Evolutionary conservation across 2,329 filamentous ascomycete genomes (phyloP), one percentile per base, ranked within the genome.

Genomic region (Trichoderma arundinaceum): DNA sequence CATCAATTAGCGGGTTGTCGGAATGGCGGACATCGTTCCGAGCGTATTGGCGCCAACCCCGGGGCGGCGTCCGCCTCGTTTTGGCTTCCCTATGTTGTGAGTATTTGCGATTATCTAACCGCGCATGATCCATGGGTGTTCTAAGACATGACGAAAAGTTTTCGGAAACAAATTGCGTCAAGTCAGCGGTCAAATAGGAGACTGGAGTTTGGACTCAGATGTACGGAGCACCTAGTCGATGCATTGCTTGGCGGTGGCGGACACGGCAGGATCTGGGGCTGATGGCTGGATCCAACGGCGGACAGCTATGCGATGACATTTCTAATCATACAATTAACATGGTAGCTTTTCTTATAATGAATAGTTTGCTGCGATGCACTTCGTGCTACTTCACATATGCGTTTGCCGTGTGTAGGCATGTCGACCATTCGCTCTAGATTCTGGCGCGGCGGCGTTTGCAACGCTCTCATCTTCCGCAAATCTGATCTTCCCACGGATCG

Each of bases 381-480:
- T 51, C 48, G 9, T 7, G 28, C 9, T 51, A 7, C 48, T 33
- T 51, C 15, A 9, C 43, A 46, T 3, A 10, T 19, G 48, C 7
- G 12, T 51, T 51, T 51, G 22, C 12, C 15, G 48, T 33, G 48
- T 22, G 28, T 10, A 7, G 9, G 49, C 32, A 53, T 53, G 49
- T 53, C 49, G 32, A 53, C 32, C 10, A 53, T 53, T 38, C 49
- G 49, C 9, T 53, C 49, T 2, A 38, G 28, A 1, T 38, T 48
- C 28, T 58, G 56, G 56, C 41, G 41, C 12, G 41, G 56, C 8
- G 56, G 56, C 17, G 56, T 58, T 15, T 58, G 56, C 22, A 58
- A 58, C 7, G 56, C 56, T 5, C 56, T 48, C 41, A 58, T 58
- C 4, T 58, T 58, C 9, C 41, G 38, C 17, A 58, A 58, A 58